Evolutionary conservation across 257 asterid species (phyloP).

Genomic region (Marsdenia floribunda): DNA sequence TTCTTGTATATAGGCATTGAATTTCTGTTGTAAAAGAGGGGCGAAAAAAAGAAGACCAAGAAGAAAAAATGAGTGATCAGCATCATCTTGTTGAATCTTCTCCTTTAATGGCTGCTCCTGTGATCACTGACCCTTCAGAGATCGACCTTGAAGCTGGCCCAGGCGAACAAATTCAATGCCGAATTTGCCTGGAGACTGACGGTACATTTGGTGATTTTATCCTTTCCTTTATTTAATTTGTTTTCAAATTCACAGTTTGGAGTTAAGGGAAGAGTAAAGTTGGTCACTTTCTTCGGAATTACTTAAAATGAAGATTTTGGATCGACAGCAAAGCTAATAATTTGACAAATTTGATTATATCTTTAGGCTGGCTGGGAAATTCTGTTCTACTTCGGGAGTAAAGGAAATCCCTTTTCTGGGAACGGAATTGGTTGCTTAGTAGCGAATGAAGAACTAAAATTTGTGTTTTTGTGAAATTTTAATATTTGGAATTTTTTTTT

Average conservation of each 20-base stretch:
- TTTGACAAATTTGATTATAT: background rate
- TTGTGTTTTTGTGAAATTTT: background rate
- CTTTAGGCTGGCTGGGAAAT: background rate
- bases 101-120: slow-evolving; percentile 65
- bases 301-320: background rate
- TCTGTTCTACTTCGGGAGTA: background rate
- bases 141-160: slow-evolving; percentile 97
- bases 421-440: background rate
- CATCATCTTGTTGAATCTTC: slow-evolving; percentile 51
- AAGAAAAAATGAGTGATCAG: slow-evolving; percentile 39
- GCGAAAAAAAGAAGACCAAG: background rate
- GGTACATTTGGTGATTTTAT: slow-evolving; percentile 34
- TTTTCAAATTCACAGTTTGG: background rate
- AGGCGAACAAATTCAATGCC: slow-evolving; percentile 95
- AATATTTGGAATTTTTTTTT: background rate
- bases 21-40: background rate
- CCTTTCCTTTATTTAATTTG: background rate
- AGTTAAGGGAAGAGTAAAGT: background rate
- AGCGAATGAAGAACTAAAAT: background rate
- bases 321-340: background rate
- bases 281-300: background rate
- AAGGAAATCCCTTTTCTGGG: background rate
- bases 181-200: slow-evolving; percentile 94
- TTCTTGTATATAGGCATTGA: background rate
- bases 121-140: slow-evolving; percentile 53